Evolutionary conservation across 176 grass and related monocot genomes (phyloP).

Genomic region (barley (Hordeum vulgare)): DNA sequence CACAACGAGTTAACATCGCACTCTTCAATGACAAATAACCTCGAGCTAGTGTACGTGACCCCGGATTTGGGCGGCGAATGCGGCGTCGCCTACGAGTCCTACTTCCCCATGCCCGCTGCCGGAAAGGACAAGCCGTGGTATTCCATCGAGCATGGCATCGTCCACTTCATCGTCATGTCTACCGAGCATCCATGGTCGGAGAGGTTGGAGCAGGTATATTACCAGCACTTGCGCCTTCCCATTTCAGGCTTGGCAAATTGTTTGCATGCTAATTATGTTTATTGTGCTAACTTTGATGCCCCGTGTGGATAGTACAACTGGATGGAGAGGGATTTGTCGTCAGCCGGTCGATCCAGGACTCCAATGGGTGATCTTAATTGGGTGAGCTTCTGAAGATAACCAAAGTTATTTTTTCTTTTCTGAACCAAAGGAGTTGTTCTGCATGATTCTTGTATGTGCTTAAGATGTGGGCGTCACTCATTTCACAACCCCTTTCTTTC

Average conservation of each 20-base stretch:
- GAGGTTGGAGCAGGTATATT: slow-evolving; percentile 49
- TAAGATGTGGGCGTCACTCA: background rate
- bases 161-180: slow-evolving; percentile 76
- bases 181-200: slow-evolving; percentile 70
- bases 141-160: slow-evolving; percentile 68
- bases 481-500: slow-evolving; percentile 7
- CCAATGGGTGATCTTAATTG: slow-evolving; percentile 75
- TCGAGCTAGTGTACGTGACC: slow-evolving; percentile 38
- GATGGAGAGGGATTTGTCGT: slow-evolving; percentile 56
- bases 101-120: slow-evolving; percentile 67
- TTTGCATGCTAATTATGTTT: too few relatives aligned
- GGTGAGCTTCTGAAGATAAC: slow-evolving; percentile 33
- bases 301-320: slow-evolving; percentile 43
- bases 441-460: background rate
- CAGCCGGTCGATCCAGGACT: slow-evolving; percentile 54
- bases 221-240: background rate
- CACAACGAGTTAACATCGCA: background rate
- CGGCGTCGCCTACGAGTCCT: slow-evolving; percentile 75
- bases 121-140: slow-evolving; percentile 81
- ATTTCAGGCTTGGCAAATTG: background rate
- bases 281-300: too few relatives aligned
- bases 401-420: background rate
- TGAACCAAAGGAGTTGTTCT: background rate
- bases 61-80: slow-evolving; percentile 81
- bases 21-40: background rate